Evolutionary conservation across 345 rosid species (phyloP).

Genomic region (Gossypium australe): DNA sequence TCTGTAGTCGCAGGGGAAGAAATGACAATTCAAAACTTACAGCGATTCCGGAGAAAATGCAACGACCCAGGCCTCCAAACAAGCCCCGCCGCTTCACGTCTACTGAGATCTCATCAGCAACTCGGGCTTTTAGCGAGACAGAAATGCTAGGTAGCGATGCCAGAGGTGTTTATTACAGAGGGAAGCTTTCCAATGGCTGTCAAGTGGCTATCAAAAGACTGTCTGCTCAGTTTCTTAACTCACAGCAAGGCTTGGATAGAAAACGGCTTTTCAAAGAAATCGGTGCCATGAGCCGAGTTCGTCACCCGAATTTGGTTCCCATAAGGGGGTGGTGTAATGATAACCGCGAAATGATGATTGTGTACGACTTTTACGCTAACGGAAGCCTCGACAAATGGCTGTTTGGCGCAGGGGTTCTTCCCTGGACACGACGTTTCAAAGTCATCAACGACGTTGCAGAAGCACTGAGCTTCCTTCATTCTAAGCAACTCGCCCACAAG

Average conservation of each 20-base stretch:
- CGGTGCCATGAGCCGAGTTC: constrained; percentile 30
- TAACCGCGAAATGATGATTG: constrained; percentile 31
- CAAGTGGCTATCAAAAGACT: constrained; percentile 42
- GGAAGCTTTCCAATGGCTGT: constrained; percentile 37
- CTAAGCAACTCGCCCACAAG: constrained; percentile 41
- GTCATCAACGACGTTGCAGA: constrained; percentile 36
- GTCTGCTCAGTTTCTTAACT: constrained; percentile 29
- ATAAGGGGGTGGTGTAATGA: constrained; percentile 48
- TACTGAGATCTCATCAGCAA: constrained; percentile 37
- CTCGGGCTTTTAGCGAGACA: constrained; percentile 33
- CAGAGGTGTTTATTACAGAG: constrained; percentile 36
- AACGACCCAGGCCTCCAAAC: constrained; percentile 44
- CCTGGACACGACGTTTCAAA: constrained; percentile 40
- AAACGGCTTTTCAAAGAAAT: constrained; percentile 37
- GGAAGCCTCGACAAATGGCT: constrained; percentile 47
- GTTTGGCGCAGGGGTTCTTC: constrained; percentile 41
- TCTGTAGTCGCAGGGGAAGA: constrained; percentile 24
- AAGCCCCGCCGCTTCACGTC: constrained; percentile 37
- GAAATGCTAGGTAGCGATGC: constrained; percentile 37
- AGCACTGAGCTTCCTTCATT: constrained; percentile 36
- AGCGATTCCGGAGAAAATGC: constrained; percentile 20
- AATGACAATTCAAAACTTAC: constrained; percentile 11
- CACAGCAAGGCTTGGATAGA: constrained; percentile 29
- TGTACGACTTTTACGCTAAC: constrained; percentile 37
- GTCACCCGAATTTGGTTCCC: constrained; percentile 42